A percentile compares a stretch with the other conserved stretches of the same genome.
These are phyloP conservation scores for Ministeria vibrans DNA, from an alignment of 78 protist species.

Conservation along the genomic window DNA sequence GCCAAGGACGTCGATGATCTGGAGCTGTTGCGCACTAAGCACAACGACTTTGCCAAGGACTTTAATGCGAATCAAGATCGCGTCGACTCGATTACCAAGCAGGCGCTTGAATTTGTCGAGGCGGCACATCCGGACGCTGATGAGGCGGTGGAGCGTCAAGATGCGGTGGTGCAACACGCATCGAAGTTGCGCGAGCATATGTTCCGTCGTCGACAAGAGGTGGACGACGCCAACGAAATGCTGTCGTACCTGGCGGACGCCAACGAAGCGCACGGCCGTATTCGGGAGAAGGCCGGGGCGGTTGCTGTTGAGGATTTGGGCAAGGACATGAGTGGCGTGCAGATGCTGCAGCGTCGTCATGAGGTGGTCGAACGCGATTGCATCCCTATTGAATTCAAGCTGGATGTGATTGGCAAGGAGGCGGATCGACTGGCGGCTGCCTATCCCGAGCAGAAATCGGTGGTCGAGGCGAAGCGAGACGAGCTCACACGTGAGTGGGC, in stretches of 20 bases:
- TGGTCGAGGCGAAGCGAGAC: too few species aligned
- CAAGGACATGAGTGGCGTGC: slow-evolving; percentile 1
- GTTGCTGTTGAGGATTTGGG: neutral
- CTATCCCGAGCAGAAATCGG: neutral
- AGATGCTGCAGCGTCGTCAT: neutral
- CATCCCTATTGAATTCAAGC: neutral
- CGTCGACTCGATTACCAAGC: too few species aligned
- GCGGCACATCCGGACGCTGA: too few species aligned
- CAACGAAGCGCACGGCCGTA: neutral
- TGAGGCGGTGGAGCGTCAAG: too few species aligned
- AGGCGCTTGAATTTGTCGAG: too few species aligned
- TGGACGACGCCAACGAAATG: neutral
- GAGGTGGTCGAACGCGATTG: neutral
- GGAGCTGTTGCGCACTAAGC: neutral
- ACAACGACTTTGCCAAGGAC: too few species aligned
- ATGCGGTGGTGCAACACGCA: neutral
- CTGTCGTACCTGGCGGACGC: neutral
- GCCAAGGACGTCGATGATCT: neutral
- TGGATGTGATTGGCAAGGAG: neutral
- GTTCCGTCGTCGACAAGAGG: neutral
- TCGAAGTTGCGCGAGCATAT: neutral
- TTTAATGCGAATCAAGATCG: too few species aligned
- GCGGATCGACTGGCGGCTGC: too few species aligned
- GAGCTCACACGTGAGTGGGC: too few species aligned
- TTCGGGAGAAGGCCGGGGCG: neutral